Percentiles rank a stretch among this genome's conserved stretches.
These are phyloP conservation scores for Conidiobolus incongruus DNA, from an alignment of 371 early-diverging fungal genomes.

Conservation along the genomic window DNA sequence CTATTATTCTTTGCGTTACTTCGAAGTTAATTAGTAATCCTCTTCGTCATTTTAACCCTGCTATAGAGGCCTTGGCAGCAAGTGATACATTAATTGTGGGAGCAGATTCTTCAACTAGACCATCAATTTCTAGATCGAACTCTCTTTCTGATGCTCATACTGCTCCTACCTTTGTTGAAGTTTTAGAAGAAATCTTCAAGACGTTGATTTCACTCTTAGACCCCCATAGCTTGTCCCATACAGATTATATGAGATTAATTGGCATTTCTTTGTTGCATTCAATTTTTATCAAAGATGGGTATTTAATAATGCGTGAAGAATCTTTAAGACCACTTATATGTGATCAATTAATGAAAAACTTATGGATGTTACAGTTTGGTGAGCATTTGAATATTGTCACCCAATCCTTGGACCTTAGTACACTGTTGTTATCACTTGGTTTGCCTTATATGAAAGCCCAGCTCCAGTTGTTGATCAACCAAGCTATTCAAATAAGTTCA, in stretches of 20 bases:
- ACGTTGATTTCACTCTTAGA: constrained; percentile 65
- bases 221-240: constrained; percentile 73
- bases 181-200: too few species aligned
- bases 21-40: too few species aligned
- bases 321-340: constrained; percentile 40
- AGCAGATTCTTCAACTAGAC: too few species aligned
- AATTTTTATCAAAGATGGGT: constrained; percentile 68
- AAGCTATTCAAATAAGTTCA: constrained; percentile 12
- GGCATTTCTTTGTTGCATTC: constrained; percentile 55
- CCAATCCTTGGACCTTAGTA: not conserved
- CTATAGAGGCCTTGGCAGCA: too few species aligned
- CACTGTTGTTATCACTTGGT: constrained; percentile 7
- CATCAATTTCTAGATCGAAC: too few species aligned
- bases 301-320: constrained; percentile 43
- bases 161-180: not conserved
- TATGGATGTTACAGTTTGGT: constrained; percentile 29
- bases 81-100: too few species aligned
- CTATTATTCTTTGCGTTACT: not conserved
- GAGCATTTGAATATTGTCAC: not conserved
- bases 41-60: too few species aligned
- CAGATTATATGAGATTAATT: constrained; percentile 78
- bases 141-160: not conserved
- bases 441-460: constrained; percentile 6
- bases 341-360: constrained; percentile 64
- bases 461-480: constrained; percentile 7